Evolutionary conservation across 2,329 filamentous ascomycete species (phyloP), one percentile per base, ranked within the genome.

Genomic region (Zopfia rhizophila): DNA sequence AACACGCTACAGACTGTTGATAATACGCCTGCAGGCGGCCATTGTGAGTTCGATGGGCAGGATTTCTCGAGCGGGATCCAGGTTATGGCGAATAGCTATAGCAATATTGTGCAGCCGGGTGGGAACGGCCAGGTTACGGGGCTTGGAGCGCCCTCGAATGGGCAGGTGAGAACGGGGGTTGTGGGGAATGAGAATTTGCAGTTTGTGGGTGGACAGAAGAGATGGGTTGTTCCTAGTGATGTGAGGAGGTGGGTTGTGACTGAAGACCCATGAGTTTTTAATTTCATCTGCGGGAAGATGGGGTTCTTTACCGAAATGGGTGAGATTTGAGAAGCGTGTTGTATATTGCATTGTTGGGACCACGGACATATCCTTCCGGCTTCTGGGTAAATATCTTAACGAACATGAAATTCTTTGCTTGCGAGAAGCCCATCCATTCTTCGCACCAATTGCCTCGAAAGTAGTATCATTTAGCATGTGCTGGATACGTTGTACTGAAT

Each of bases 31-130:
- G 66, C 72, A 16, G 81, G 81, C 25, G 82, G 81, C 0, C 82
- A 85, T 63, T 85, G 82, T 68, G 81, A 75, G 39, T 85, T 85
- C 47, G 82, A 85, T 59, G 78, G 70, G 10, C 52, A 77, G 56
- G 78, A 67, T 7, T 85, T 84, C 52, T 76, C 78, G 7, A 75
- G 72, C n/a, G 81, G 82, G 8, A 77, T 84, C 22, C 81, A 84
- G 69, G 70, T 82, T n/a, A 77, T 84, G 70, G 69, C 78, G 7
- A 70, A 78, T 21, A 81, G 75, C 52, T 85, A 77, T 61, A 72
- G 74, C 3, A 77, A 75, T 41, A 72, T 84, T 12, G 77, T 84
- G 67, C 78, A 79, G 54, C 41, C 39, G 3, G 78, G 79, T 23
- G 80, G 79, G 0, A 71, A 76, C 41, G 82, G 82, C 2, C 53